phyloP scores from a whole-genome alignment of 1,284 basidiomycete genomes.

The Pholiota adiposa region DNA sequence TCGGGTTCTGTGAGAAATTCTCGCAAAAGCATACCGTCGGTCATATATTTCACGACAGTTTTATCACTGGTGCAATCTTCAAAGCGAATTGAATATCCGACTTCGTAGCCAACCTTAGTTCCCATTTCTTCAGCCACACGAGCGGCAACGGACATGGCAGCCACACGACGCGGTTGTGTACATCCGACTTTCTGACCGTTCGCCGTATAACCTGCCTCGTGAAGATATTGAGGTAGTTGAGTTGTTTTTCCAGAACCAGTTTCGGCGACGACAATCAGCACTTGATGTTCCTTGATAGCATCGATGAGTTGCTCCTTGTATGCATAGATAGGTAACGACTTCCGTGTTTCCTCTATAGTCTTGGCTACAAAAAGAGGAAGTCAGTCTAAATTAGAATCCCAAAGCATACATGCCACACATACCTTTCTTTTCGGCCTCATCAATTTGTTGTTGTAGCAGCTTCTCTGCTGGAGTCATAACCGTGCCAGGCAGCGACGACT shows the following conservation, averaged over 20 bases:
- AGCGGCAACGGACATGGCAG: conserved; percentile 98
- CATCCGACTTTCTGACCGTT: conserved; percentile 93
- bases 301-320: conserved; percentile 88
- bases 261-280: conserved; percentile 91
- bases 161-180: conserved; percentile 97
- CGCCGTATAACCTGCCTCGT: conserved; percentile 95
- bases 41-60: conserved; percentile 98
- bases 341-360: conserved; percentile 89
- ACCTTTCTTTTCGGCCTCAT: conserved; percentile 92
- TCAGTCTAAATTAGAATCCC: conserved; percentile 10
- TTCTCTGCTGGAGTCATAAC: conserved; percentile 87
- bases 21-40: conserved; percentile 96
- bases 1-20: conserved; percentile 97
- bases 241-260: conserved; percentile 99
- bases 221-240: conserved; percentile 96
- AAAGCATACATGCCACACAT: conserved; percentile 29
- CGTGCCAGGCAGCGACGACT: conserved; percentile 75
- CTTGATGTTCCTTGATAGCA: conserved; percentile 90
- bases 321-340: conserved; percentile 88
- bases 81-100: conserved; percentile 98
- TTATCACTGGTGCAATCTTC: conserved; percentile 99
- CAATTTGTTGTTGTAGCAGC: conserved; percentile 86
- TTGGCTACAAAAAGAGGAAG: conserved; percentile 54
- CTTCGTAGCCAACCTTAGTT: conserved; percentile 93
- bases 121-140: conserved; percentile 99